Evolutionary conservation across 1,284 basidiomycete genomes (phyloP), one percentile per base, ranked within the genome.

Genomic region (Ustilago crameri): DNA sequence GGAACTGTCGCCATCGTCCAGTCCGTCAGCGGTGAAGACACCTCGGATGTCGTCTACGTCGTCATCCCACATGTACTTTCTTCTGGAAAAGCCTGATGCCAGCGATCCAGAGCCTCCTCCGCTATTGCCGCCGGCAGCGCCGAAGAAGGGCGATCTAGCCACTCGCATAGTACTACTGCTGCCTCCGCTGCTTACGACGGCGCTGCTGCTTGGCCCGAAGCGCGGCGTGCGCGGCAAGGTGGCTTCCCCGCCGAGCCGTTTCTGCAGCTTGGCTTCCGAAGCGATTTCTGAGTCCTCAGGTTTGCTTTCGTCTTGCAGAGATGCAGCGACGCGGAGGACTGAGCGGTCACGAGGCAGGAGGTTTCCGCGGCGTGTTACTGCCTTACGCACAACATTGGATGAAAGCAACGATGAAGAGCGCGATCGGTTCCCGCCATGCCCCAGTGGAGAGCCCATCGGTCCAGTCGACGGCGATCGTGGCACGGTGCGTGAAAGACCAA

Each of bases 241-340:
- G 3, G 62, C 53, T 9, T 74, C 59, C 23, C 70, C 78, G 0
- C 67, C 61, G 8, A 81, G 54, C 14, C 60, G 53, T 24, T 79
- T 76, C 59, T 75, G 77, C 15, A 82, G 69, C 40, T 78, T 78
- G 34, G 80, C 80, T 49, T 82, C 80, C 0, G 79, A 81, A 5
- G 79, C 79, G 23, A 81, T 69, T 37, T 82, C 80, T 3, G 67
- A 74, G 30, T 80, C 78, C 35, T 65, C 53, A 0, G 80, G 80
- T 18, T 62, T 60, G 44, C 40, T 58, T 35, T 82, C 80, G 45
- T 79, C 80, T 24, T 71, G 68, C 3, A 82, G 52, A 9, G 73
- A 67, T 42, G 78, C 80, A 9, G 79, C 74, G 14, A 82, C 80
- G 27, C 80, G 71, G 12, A 75, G 51, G 15, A 81, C 58, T n/a